Evolutionary conservation across 805 yeast genomes (phyloP), one percentile per base, ranked within the genome.

Genomic region (Teunomyces aglyptinius): DNA sequence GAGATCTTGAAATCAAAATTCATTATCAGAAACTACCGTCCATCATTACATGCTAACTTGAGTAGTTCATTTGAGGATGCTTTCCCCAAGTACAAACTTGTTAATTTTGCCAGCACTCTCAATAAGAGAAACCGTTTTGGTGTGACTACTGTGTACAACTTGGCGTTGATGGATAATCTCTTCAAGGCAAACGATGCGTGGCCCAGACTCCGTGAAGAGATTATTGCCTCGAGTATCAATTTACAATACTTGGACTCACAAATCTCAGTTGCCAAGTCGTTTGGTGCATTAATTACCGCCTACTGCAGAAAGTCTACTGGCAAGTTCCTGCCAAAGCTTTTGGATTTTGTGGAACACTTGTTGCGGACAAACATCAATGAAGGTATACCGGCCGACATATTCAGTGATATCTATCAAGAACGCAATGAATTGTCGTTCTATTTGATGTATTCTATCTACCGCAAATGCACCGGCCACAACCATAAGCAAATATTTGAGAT

Each of bases 211-310:
- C 72, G 82, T 47, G 67, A 71, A 3, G 78, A 76, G 33, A 74
- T 89, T 4, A 63, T 77, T 2, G 70, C 75, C 1, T 81, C 86
- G 1, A 83, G 90, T 49, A 63, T 82, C 38, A 83, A 84, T 55
- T 58, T 82, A 41, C 89, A 89, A 50, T 76, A 74, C 54, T 75
- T 81, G 6, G 75, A 82, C 34, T 76, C 91, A 1, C 96, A 89
- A 56, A 71, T 83, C 12, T 70, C 80, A 3, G 78, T 86, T 16
- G 85, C 89, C 3, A 85, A 84, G 55, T 78, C 95, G 0, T 82
- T 88, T 77, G 90, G 92, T 42, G 89, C 94, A 1, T 68, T 90
- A 28, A 51, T 89, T 18, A 82, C 92, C 0, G 80, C 92, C 0
- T 83, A 70, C 55, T 76, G 86, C 48, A 77, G 81, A 50, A 71